These are phyloP conservation scores for Pythium coloratum DNA, from an alignment of 352 stramenopile species.

Conservation along the genomic window DNA sequence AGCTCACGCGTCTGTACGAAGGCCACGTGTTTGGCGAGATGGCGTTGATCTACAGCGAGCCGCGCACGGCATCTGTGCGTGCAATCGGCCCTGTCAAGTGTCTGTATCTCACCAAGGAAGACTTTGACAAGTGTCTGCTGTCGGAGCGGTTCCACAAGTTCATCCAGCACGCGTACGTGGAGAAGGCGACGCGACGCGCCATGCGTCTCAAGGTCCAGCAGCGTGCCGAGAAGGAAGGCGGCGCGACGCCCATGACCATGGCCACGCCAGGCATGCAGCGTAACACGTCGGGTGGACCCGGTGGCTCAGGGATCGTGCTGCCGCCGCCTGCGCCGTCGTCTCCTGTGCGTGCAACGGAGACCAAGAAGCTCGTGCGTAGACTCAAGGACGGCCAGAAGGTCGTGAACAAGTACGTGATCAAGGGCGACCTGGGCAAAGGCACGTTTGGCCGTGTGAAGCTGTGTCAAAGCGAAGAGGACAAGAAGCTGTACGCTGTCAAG, in stretches of 20 bases:
- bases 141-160: constrained; percentile 86
- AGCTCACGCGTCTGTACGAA: constrained; percentile 84
- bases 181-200: constrained; percentile 78
- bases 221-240: constrained; percentile 34
- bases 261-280: not conserved
- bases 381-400: constrained; percentile 86
- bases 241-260: constrained; percentile 15
- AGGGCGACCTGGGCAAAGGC: constrained; percentile 88
- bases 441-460: constrained; percentile 89
- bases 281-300: constrained; percentile 14
- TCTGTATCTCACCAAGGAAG: constrained; percentile 83
- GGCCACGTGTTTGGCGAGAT: constrained; percentile 90
- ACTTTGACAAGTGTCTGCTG: constrained; percentile 85
- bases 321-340: constrained; percentile 52
- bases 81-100: constrained; percentile 82
- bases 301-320: constrained; percentile 14
- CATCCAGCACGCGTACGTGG: constrained; percentile 85
- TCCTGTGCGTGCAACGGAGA: constrained; percentile 69
- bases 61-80: constrained; percentile 78
- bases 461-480: constrained; percentile 77
- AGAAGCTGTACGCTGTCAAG: constrained; percentile 85
- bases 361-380: constrained; percentile 74
- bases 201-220: constrained; percentile 81
- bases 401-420: constrained; percentile 95
- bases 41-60: constrained; percentile 87